Evolutionary conservation across 2,329 filamentous ascomycete genomes (phyloP), one percentile per base, ranked within the genome.

Genomic region (Xylaria sp.): DNA sequence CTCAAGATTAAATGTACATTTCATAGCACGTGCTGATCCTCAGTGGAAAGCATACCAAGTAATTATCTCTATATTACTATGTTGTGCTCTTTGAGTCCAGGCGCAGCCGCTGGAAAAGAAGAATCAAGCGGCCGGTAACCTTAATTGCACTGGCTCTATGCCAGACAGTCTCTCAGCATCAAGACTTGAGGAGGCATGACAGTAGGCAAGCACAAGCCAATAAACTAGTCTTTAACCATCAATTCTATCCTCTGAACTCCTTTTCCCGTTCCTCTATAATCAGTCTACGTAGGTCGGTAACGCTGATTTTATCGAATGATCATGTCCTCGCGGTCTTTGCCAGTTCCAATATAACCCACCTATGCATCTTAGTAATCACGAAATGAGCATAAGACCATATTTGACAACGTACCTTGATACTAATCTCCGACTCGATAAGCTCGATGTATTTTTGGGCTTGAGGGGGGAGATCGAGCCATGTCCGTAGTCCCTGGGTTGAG

Each of bases 361-460:
- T 72, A 54, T 38, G n/a, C 6, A 54, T 27, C 6, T 67, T 50
- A 67, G 61, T 42, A 45, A 58, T 36, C 27, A 3, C 11, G 2
- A 25, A 29, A 17, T 39, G 10, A 39, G 11, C 22, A n/a, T 11
- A 17, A 33, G 7, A 29, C 10, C 13, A 10, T 33, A 38, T 61
- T 47, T 39, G 31, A 59, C 17, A 63, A 65, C 45, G 6, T 4
- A 69, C 66, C 61, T 66, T 70, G 53, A 61, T 61, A 22, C 61
- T 44, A 56, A 67, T 31, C 51, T 65, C 66, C 20, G 50, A 61
- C 60, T 67, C 66, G 29, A 69, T 70, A 22, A 68, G 86, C 64
- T 84, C 80, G 53, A 88, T 79, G 71, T 88, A 89, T 66, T 82
- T 82, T 65, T 81, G 79, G 42, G 85, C 85, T 66, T 86, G 81